Evolutionary conservation across 495 filamentous ascomycete genomes (phyloP).

Genomic region (Arthonia radiata): DNA sequence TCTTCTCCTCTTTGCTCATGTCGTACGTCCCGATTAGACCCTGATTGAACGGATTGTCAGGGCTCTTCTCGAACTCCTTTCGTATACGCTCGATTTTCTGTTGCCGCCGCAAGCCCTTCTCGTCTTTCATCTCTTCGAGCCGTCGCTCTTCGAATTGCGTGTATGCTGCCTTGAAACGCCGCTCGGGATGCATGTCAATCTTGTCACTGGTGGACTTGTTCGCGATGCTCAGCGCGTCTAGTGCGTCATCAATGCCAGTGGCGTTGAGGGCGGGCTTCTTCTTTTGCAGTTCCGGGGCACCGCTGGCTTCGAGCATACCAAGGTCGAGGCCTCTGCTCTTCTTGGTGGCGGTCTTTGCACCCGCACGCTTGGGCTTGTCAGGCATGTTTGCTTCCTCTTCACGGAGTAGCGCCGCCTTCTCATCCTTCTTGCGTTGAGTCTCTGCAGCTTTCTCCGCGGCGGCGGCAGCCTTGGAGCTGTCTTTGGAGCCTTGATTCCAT

Average conservation of each 20-base stretch:
- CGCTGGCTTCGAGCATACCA: constrained; percentile 35
- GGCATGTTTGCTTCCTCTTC: constrained; percentile 52
- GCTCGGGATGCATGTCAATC: constrained; percentile 67
- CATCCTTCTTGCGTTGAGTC: constrained; percentile 64
- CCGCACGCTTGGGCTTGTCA: constrained; percentile 30
- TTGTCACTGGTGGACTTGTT: constrained; percentile 23
- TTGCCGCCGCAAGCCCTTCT: constrained; percentile 52
- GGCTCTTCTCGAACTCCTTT: constrained; percentile 80
- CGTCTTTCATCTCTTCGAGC: constrained; percentile 59
- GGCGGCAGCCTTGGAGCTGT: constrained; percentile 67
- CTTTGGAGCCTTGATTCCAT: constrained; percentile 73
- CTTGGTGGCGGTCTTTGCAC: constrained; percentile 35
- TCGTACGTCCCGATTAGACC: constrained; percentile 38
- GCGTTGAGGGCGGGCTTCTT: constrained; percentile 42
- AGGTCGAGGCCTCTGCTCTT: constrained; percentile 45
- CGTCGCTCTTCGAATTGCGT: constrained; percentile 67
- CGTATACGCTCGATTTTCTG: constrained; percentile 54
- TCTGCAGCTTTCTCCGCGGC: constrained; percentile 72
- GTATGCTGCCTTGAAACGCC: constrained; percentile 69
- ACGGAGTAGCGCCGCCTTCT: constrained; percentile 55
- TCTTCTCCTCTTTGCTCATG: constrained; percentile 54
- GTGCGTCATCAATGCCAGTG: constrained; percentile 69
- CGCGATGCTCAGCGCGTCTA: constrained; percentile 57
- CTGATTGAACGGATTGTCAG: constrained; percentile 89
- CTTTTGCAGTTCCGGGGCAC: constrained; percentile 12